Evolutionary conservation across 257 asterid species (phyloP), one percentile per base, ranked within the genome.

Genomic region (Jasminum sambac): DNA sequence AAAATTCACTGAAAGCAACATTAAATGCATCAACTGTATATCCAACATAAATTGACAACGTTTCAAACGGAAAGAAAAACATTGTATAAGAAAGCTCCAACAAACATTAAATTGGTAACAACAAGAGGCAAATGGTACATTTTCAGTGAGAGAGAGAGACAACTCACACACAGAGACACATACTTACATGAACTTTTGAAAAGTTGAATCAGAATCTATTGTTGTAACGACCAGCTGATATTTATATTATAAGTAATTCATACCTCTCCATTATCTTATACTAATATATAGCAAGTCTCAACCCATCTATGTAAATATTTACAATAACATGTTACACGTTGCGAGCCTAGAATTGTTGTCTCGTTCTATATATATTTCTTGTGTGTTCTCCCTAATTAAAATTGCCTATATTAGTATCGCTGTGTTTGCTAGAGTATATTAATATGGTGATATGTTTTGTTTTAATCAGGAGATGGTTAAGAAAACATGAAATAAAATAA

Each of bases 1-100:
- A 62, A 76, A 68, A 61, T 41, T 72, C 43, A 17, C 77, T 66
- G 74, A 39, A 69, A 69, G 64, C 71, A 75, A 82, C 91, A 86
- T 70, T 88, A 74, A 90, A 83, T 90, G 89, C 71, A 36, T 80
- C 81, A 62, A 75, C 71, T 70, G 43, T 55, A 74, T 79, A 78
- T 77, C 84, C 86, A 75, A 79, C 72, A 69, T 83, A 86, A 76
- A 67, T 50, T 74, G 92, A 77, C 89, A 76, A 74, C 68, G 71
- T 71, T 76, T 59, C 50, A 68, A 77, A 78, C 79, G 74, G 79
- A 75, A 78, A 74, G 74, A 76, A 69, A 41, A 70, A 41, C 71
- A 63, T 25, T 63, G 68, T 48, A 30, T 44, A 61, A 70, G 69
- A 71, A 83, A 71, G 57, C 69, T 76, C 88, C 93, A 86, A 88